Evolutionary conservation across 768 basidiomycete species (phyloP), one percentile per base, ranked within the genome.

Genomic region (Lentinula guzmanii): DNA sequence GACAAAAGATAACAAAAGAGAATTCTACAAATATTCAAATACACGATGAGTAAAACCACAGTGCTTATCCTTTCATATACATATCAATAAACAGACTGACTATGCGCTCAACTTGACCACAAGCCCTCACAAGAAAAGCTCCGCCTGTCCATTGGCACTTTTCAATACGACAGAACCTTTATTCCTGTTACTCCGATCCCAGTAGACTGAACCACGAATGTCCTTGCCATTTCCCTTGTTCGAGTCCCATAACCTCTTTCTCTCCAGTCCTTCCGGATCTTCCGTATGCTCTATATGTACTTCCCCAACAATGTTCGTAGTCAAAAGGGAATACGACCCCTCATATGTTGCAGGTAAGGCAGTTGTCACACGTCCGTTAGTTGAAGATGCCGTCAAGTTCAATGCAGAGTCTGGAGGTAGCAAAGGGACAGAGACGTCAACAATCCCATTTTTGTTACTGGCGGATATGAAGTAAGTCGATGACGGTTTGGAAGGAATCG

Each of bases 371-470:
- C 21, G 41, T 15, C 39, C 55, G 15, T 43, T 41, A 11, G 41
- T 42, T 21, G 55, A 28, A 10, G 41, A 56, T 28, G 55, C 37
- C n/a, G 39, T 39, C 11, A 56, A 18, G 5, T 28, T 37, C 52
- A 81, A 65, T 56, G 61, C 64, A 13, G 76, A 72, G 62, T 72
- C 71, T 4, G 72, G 60, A 1, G 80, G 76, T 5, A 74, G 70
- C 35, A 64, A 57, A 11, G 71, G 67, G 62, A 79, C 66, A 7
- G 62, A 56, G 34, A 80, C 52, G 5, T 62, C 15, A 50, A 77
- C 50, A 4, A 64, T 70, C 2, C 63, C 69, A 68, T 81, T 80
- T 7, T 69, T 68, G 68, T 80, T 80, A 8, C 67, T 68, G 1
- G 79, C 74, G 3, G 46, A 24, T 11, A 39, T 31, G 5, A 31